phyloP scores from a whole-genome alignment of 148 eudicot species.

The Vaccinium vitisidaea region DNA sequence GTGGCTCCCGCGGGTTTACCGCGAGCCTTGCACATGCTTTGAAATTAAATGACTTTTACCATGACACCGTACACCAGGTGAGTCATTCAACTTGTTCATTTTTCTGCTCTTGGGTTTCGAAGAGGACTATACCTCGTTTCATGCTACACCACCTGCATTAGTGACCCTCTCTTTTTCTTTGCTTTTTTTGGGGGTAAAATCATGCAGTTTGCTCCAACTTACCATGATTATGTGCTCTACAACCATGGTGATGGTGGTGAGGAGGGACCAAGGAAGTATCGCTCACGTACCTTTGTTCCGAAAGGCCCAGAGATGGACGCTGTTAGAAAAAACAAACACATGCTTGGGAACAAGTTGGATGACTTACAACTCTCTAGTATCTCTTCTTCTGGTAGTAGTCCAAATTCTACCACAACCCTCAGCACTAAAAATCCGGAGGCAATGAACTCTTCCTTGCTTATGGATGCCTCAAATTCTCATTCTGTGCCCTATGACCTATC shows the following conservation, averaged over 20 bases:
- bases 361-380: constrained; percentile 54
- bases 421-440: constrained; percentile 38
- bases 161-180: neutral
- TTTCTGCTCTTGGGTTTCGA: neutral
- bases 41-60: constrained; percentile 88
- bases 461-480: constrained; percentile 49
- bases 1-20: constrained; percentile 63
- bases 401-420: constrained; percentile 24
- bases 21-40: constrained; percentile 89
- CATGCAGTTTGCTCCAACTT: constrained; percentile 94
- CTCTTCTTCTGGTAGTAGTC: constrained; percentile 53
- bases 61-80: constrained; percentile 98
- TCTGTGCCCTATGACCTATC: constrained; percentile 61
- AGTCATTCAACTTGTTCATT: neutral
- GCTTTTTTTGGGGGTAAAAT: neutral
- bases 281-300: constrained; percentile 86
- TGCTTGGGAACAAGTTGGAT: constrained; percentile 55
- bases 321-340: constrained; percentile 62
- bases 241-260: constrained; percentile 84
- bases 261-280: constrained; percentile 75
- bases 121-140: neutral
- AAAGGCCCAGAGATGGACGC: constrained; percentile 95
- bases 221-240: constrained; percentile 94
- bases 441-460: constrained; percentile 54
- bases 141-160: neutral